These are phyloP conservation scores for Huntiella omanensis DNA, from an alignment of 2,329 filamentous ascomycete species.

Conservation along the genomic window DNA sequence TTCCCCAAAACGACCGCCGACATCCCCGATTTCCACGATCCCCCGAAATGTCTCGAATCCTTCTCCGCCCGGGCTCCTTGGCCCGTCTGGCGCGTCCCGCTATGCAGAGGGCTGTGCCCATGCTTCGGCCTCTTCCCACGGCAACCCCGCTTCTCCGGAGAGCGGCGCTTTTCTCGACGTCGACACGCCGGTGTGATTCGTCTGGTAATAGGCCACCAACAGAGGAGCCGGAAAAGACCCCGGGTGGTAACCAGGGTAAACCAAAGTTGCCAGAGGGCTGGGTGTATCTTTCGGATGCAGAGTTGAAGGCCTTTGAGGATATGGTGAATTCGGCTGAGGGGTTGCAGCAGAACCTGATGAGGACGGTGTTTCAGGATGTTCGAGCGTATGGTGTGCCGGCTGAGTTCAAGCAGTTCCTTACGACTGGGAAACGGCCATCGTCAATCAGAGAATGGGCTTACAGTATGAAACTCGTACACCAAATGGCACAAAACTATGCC, in stretches of 20 bases:
- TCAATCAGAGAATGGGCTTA: slow-evolving; percentile 35
- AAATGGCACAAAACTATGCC: slow-evolving; percentile 29
- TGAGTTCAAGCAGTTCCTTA: slow-evolving; percentile 43
- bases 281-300: slow-evolving; percentile 26
- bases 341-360: slow-evolving; percentile 39
- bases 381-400: slow-evolving; percentile 49
- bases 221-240: slow-evolving; percentile 11
- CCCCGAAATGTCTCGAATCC: slow-evolving; percentile 40
- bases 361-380: slow-evolving; percentile 41
- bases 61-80: slow-evolving; percentile 47
- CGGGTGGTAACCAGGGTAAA: neutral
- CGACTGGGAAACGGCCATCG: slow-evolving; percentile 34
- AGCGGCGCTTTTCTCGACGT: slow-evolving; percentile 16
- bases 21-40: slow-evolving; percentile 12
- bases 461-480: slow-evolving; percentile 35
- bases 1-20: too few species aligned
- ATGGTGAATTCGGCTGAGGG: slow-evolving; percentile 44
- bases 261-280: slow-evolving; percentile 24
- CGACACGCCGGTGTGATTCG: slow-evolving; percentile 20
- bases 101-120: neutral
- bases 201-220: slow-evolving; percentile 15
- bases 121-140: slow-evolving; percentile 6
- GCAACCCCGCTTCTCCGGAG: slow-evolving; percentile 22
- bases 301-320: slow-evolving; percentile 34
- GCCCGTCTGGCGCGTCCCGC: slow-evolving; percentile 36